Base-by-base conservation (phyloP, 2,329 filamentous ascomycete species). In the Colletotrichum sp. region DNA sequence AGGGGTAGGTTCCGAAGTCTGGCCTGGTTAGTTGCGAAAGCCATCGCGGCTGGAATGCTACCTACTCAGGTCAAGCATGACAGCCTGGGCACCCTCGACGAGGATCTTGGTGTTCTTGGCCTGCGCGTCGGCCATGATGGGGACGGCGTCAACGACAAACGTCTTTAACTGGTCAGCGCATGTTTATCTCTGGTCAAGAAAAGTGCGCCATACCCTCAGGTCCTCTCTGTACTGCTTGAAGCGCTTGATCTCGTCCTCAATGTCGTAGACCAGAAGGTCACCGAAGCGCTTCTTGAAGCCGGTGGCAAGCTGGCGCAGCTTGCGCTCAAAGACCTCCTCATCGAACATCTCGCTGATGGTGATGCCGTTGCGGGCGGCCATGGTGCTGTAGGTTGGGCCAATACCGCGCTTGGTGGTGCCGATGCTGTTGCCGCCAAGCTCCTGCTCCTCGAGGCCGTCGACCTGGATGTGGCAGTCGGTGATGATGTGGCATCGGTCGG, bases 231-330 rank as follows among this genome's bases (percentile, higher is more conserved):
- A 78, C 68, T 75, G 71, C 69, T 76, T 71, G 52, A 77, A 78
- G 59, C 73, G 74, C 28, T 63, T 71, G 62, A 96, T 89, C 85
- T 96, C 94, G 39, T 92, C 92, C 79, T 96, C 93, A 8, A 93
- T 89, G 77, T 95, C 92, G 82, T 92, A 91, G 78, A 91, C 82
- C 71, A 94, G 84, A 30, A 94, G 84, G 78, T 93, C 90, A 9
- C 94, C 93, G 80, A 92, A 95, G 68, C 93, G 88, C 86, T 93
- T 92, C 86, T 92, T 89, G 85, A 90, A 94, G n/a, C 90, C 92
- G 8, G 36, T 79, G 10, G 90, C 93, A 64, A 96, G 85, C 28
- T 87, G 85, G 55, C 92, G 88, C 59, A 96, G 85, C 83, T 94
- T 94, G 55, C 84, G 81, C 85, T 95, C 93, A 79, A 96, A 95